Evolutionary conservation across 352 stramenopile genomes (phyloP), one percentile per base, ranked within the genome.

Genomic region (Pythium scleroteichum): DNA sequence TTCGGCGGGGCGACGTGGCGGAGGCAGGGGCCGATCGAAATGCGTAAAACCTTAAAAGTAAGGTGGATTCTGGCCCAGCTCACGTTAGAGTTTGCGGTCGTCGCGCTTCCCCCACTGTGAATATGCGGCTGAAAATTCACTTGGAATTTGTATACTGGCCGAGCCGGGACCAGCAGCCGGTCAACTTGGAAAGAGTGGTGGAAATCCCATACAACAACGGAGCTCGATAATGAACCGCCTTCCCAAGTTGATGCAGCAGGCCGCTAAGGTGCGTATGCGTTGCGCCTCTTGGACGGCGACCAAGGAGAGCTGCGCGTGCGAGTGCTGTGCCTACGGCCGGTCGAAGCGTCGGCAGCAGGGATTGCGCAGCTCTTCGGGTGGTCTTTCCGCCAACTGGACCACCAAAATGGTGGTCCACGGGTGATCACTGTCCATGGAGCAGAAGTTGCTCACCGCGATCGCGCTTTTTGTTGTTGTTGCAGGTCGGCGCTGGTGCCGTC

Each of bases 171-270:
- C 54, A 62, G 56, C 55, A 59, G 50, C 74, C 64, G 66, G 70
- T 66, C 64, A 64, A 62, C 68, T 47, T 22, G 78, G 68, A 72
- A 77, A 70, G 71, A 79, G 69, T 81, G 76, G 64, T 70, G 70
- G 64, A 62, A 57, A 69, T 61, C 55, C 53, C 63, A 83, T 73
- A 71, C 63, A 71, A 66, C 63, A 71, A 71, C 41, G 49, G 56
- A 59, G 63, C 50, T 63, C 46, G 42, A 88, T 88, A 71, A 89
- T 92, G 76, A 89, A 92, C 71, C 79, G 82, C 72, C 64, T 83
- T 65, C 72, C 78, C 58, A 78, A 79, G 66, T 73, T 92, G 69
- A 69, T 83, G 64, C 79, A 92, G 71, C 76, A 80, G 60, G 82
- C 75, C 67, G 79, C 82, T 64, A 89, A 92, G 82, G 82, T 92